Percentiles rank a stretch among this genome's conserved stretches.
These are phyloP conservation scores for Beauveria medogensis DNA, from an alignment of 2,329 filamentous ascomycete genomes.

Conservation along the genomic window DNA sequence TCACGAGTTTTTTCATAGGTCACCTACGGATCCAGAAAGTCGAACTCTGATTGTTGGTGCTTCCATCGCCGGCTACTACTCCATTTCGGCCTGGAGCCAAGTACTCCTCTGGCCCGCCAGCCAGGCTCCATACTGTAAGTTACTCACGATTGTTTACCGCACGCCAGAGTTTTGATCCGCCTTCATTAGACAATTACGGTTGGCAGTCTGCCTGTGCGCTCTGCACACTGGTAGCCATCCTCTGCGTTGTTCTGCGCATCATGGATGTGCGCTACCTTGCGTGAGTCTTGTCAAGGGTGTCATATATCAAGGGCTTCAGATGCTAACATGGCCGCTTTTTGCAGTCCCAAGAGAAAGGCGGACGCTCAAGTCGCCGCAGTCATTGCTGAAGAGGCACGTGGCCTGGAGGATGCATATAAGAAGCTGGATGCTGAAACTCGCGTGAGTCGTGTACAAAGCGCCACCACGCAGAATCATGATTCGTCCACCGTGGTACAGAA, in stretches of 20 bases:
- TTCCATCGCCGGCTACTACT: conserved; percentile 41
- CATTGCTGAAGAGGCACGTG: not conserved
- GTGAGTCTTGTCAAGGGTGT: not conserved
- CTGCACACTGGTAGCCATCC: conserved; percentile 35
- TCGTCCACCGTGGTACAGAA: not conserved
- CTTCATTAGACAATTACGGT: conserved; percentile 30
- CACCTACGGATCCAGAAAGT: conserved; percentile 7
- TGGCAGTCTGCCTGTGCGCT: conserved; percentile 40
- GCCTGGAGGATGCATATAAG: not conserved
- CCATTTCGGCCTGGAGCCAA: conserved; percentile 42
- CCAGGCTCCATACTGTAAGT: conserved; percentile 40
- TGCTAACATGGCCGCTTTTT: not conserved
- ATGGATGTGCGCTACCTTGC: conserved; percentile 27
- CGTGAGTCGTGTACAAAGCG: not conserved
- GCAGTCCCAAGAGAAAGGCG: conserved; percentile 9
- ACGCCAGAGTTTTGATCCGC: not conserved
- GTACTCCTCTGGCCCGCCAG: conserved; percentile 44
- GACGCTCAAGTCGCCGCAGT: conserved; percentile 3
- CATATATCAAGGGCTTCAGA: not conserved
- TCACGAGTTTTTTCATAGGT: not conserved
- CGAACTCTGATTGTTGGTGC: conserved; percentile 36
- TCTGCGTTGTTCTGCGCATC: conserved; percentile 34
- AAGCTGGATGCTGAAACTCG: conserved; percentile 3
- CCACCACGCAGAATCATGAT: not conserved
- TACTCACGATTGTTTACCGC: not conserved